Percentiles rank a stretch among this genome's conserved stretches.
Evolutionary conservation across 225 moss, liverwort and hornwort genomes (phyloP).

Genomic region (Marchantia paleacea): DNA sequence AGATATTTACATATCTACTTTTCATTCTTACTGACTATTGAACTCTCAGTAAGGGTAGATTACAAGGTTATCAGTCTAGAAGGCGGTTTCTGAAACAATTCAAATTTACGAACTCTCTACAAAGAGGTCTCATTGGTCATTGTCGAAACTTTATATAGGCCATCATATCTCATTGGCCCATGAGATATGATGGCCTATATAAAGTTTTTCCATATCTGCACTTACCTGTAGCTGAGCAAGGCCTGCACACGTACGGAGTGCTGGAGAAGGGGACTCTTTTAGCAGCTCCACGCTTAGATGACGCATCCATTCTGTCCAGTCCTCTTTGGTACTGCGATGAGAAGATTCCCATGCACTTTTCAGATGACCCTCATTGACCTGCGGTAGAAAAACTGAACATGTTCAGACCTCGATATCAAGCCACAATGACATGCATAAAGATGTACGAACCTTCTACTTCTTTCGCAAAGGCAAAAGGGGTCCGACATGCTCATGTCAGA

Average conservation of each 20-base stretch:
- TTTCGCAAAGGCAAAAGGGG: no score
- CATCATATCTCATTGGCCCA: no score
- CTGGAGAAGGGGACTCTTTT: conserved; percentile 93
- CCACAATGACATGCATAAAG: no score
- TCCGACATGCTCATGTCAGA: no score
- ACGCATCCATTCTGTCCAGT: conserved; percentile 99
- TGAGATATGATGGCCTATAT: background rate
- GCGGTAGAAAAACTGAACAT: background rate
- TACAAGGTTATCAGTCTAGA: background rate
- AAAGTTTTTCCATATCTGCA: background rate
- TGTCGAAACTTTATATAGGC: no score
- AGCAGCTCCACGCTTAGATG: conserved; percentile 97
- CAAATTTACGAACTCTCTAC: no score
- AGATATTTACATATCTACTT: background rate
- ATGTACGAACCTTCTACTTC: no score
- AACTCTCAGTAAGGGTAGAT: background rate
- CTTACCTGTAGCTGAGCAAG: conserved; percentile 89
- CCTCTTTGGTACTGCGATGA: conserved; percentile 94
- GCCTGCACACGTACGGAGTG: conserved; percentile 89
- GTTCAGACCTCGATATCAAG: background rate
- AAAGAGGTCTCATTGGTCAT: no score
- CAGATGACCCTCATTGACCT: conserved; percentile 89
- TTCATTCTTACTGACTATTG: background rate
- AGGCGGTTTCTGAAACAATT: no score
- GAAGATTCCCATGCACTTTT: conserved; percentile 92